Conservation (phyloP, 345 rosid genomes). For the Eucalyptus tenuipes region DNA sequence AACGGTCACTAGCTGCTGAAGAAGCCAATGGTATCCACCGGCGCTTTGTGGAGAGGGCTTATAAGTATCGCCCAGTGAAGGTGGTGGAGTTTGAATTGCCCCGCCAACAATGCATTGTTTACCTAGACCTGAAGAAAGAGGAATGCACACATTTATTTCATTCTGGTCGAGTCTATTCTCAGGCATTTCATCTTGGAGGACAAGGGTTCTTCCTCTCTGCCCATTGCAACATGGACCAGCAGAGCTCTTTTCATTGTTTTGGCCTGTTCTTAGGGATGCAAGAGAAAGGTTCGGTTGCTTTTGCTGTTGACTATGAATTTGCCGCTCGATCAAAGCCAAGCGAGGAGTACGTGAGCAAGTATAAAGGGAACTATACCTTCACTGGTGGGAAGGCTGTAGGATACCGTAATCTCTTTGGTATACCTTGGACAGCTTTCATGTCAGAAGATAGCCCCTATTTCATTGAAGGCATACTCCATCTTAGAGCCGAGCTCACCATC, state of each 20-base stretch:
- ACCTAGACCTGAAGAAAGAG: conserved; percentile 62
- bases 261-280: conserved; percentile 71
- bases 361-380: conserved; percentile 44
- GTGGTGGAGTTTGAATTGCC: conserved; percentile 69
- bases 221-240: conserved; percentile 59
- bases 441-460: conserved; percentile 46
- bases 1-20: conserved; percentile 29
- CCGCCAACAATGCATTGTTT: conserved; percentile 55
- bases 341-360: conserved; percentile 37
- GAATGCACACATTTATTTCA: conserved; percentile 52
- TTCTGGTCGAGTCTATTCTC: conserved; percentile 45
- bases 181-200: conserved; percentile 65
- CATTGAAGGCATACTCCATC: conserved; percentile 65
- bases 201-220: conserved; percentile 60
- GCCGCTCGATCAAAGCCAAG: conserved; percentile 61
- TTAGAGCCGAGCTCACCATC: conserved; percentile 65
- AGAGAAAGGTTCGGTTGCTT: conserved; percentile 41
- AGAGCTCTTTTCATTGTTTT: conserved; percentile 42
- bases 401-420: conserved; percentile 37
- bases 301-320: conserved; percentile 60
- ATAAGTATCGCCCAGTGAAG: conserved; percentile 60
- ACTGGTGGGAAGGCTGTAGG: conserved; percentile 59
- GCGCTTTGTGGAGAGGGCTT: conserved; percentile 64
- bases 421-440: conserved; percentile 49
- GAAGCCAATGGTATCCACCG: conserved; percentile 12